Evolutionary conservation across 352 stramenopile species (phyloP), one percentile per base, ranked within the genome.

Genomic region (Halophytophthora polymorphica): DNA sequence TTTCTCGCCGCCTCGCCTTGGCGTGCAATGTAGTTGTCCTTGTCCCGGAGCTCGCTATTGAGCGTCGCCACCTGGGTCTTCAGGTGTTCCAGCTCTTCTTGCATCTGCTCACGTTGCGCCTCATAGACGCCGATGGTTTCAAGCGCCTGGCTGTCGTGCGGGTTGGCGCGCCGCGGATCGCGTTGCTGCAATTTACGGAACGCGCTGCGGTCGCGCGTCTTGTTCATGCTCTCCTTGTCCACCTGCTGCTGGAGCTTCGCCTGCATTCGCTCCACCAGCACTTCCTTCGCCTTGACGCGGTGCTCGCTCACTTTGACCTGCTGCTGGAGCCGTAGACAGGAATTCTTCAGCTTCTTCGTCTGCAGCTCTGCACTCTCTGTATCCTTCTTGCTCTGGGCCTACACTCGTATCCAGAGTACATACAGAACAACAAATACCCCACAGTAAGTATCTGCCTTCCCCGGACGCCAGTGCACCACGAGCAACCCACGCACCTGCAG

Each of bases 301-400:
- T 95, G 86, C 40, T 96, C 84, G 41, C 81, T 93, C 3, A 92
- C 76, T 53, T 91, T 91, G 1, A 96, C 57, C 52, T 96, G 83
- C 44, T 95, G 86, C 57, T 92, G 72, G 18, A 93, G 61, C 31
- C 79, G 78, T 10, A 84, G 39, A 50, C 60, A 77, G 14, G 84
- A 77, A 8, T 62, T 71, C 46, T 90, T 90, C 14, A 90, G 55
- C 23, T 71, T 65, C 49, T 88, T 91, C 6, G 55, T 49, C 15
- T 86, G 60, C 11, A 61, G 45, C 2, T 91, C 73, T 6, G 66
- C 43, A 11, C 60, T 75, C 11, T 86, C 73, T 34, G 65, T 72
- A 22, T 75, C 63, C 12, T 66, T 63, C 41, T 77, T 74, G 10
- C 82, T 60, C 39, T 85, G 58, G 17, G 48, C 36, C 80, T 93